Conservation (phyloP, 2,329 filamentous ascomycete species). For the Fusarium haematococcum region DNA sequence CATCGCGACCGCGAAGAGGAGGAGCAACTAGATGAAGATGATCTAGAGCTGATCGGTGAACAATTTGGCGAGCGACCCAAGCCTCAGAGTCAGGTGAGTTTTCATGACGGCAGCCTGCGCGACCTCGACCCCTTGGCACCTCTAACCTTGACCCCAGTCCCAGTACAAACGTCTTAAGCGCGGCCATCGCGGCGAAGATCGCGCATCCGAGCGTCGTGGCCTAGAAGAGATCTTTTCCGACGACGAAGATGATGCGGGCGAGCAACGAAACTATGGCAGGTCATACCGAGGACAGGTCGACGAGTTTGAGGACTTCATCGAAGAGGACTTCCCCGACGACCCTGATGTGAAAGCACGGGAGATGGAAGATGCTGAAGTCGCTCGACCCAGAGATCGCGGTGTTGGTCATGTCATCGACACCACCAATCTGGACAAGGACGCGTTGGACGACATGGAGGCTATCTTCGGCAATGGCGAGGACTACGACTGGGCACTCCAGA, state of each 20-base stretch:
- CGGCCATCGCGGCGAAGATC: conserved; percentile 80
- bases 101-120: not conserved
- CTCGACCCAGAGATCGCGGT: conserved; percentile 79
- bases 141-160: conserved; percentile 62
- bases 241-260: conserved; percentile 82
- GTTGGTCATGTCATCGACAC: conserved; percentile 80
- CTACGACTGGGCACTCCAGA: conserved; percentile 92
- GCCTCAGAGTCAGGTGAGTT: conserved; percentile 74
- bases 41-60: conserved; percentile 93
- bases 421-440: conserved; percentile 88
- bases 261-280: conserved; percentile 64
- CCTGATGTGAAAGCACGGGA: conserved; percentile 81
- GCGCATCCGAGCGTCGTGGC: conserved; percentile 73
- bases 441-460: conserved; percentile 93
- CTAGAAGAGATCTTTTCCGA: conserved; percentile 96
- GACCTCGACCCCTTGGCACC: not conserved
- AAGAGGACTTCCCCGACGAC: conserved; percentile 92
- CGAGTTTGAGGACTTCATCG: conserved; percentile 96
- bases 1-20: conserved; percentile 82
- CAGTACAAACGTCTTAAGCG: conserved; percentile 98
- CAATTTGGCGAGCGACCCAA: conserved; percentile 74
- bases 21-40: conserved; percentile 93
- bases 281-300: conserved; percentile 73
- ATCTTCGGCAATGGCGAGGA: conserved; percentile 97
- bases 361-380: conserved; percentile 89